Conservation (phyloP, 768 basidiomycete species). For the Phlebiopsis gigantea region DNA sequence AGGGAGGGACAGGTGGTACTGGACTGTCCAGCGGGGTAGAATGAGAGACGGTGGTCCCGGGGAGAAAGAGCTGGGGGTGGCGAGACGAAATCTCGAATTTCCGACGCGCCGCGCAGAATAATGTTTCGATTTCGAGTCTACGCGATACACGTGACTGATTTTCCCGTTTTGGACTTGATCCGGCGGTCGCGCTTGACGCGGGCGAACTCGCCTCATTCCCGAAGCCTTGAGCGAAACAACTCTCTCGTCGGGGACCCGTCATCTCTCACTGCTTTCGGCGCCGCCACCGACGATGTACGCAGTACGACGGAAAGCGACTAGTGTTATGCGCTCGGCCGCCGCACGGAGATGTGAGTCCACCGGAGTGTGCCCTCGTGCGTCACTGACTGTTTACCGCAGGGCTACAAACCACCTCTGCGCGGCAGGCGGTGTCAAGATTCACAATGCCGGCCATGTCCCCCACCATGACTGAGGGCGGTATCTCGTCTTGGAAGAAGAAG, state of each 20-base stretch:
- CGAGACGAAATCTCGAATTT: background rate
- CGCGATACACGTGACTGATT: background rate
- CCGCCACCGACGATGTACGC: background rate
- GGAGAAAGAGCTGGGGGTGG: background rate
- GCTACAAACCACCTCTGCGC: conserved; percentile 46
- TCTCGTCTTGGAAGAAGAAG: conserved; percentile 85
- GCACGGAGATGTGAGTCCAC: background rate
- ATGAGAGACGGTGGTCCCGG: background rate
- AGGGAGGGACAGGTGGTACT: background rate
- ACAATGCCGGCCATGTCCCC: conserved; percentile 97
- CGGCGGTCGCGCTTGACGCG: conserved; percentile 1
- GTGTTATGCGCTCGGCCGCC: background rate
- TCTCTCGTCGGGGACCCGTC: background rate
- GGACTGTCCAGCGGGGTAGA: background rate
- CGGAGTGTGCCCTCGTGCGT: background rate
- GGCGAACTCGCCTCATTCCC: background rate
- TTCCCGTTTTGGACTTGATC: background rate
- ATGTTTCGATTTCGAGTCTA: background rate
- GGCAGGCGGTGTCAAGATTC: conserved; percentile 65
- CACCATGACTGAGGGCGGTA: conserved; percentile 94
- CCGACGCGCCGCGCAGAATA: background rate
- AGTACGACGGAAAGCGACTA: background rate
- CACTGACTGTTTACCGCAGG: conserved; percentile 27
- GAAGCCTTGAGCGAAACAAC: background rate
- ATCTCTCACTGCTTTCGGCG: background rate